These are phyloP conservation scores for Phytophthora idaei DNA, from an alignment of 352 stramenopile species.

Conservation along the genomic window DNA sequence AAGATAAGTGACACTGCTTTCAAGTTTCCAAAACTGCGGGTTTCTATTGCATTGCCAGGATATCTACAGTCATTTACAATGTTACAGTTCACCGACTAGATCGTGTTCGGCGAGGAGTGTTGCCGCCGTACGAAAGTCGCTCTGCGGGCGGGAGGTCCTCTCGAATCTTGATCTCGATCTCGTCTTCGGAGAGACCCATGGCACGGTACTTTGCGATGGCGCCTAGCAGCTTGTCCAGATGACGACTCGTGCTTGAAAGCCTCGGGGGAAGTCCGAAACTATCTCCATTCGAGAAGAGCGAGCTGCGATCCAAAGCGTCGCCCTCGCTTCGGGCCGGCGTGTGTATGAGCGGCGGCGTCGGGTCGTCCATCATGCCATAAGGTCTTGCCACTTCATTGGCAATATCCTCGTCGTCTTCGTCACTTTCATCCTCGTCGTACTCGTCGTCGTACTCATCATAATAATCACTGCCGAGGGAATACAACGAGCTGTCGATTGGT, in stretches of 20 bases:
- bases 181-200: conserved; percentile 59
- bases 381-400: conserved; percentile 74
- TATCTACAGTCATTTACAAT: conserved; percentile 43
- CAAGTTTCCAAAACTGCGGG: conserved; percentile 22
- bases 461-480: conserved; percentile 48
- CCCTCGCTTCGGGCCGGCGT: conserved; percentile 30
- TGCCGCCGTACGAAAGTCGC: conserved; percentile 36
- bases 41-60: conserved; percentile 27
- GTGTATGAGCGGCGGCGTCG: conserved; percentile 37
- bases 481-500: conserved; percentile 32
- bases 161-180: conserved; percentile 71
- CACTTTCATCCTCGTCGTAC: conserved; percentile 49
- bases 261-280: conserved; percentile 62
- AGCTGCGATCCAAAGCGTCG: conserved; percentile 41
- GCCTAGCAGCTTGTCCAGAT: conserved; percentile 62
- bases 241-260: conserved; percentile 61
- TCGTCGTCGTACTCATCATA: conserved; percentile 56
- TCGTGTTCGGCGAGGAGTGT: conserved; percentile 14
- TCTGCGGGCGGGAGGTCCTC: conserved; percentile 65
- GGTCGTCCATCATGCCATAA: conserved; percentile 40
- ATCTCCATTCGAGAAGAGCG: conserved; percentile 56
- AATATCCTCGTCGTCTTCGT: conserved; percentile 77
- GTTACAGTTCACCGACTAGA: conserved; percentile 38
- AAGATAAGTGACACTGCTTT: not conserved
- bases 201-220: conserved; percentile 71